phyloP scores from a whole-genome alignment of 768 basidiomycete genomes.

The Trametes gibbosa region DNA sequence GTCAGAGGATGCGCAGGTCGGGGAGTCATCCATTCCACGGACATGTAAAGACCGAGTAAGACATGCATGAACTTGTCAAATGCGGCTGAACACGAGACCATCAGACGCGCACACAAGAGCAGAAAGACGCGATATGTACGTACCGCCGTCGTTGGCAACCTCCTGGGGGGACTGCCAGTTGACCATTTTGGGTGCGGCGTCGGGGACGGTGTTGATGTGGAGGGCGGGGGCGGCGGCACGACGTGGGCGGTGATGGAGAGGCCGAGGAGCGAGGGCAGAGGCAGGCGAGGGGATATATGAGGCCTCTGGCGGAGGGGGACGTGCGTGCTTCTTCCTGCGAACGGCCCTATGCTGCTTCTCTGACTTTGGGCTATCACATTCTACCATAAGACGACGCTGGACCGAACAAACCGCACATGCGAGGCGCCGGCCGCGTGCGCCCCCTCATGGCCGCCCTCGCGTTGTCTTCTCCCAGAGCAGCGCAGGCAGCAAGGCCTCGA shows the following conservation, averaged over 20 bases:
- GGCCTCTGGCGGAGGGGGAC: not conserved
- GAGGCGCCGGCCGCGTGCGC: not conserved
- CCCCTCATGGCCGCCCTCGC: not conserved
- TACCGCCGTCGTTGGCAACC: conserved; percentile 37
- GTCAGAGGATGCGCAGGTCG: not conserved
- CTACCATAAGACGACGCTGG: conserved; percentile 1
- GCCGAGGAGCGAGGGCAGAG: not conserved
- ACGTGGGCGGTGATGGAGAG: conserved; percentile 12
- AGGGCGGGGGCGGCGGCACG: conserved; percentile 1
- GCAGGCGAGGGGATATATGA: conserved; percentile 10
- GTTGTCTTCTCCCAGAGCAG: not conserved
- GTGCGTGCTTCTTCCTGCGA: conserved; percentile 2
- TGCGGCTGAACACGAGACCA: conserved; percentile 28
- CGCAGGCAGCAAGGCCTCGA: not conserved
- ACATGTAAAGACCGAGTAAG: conserved; percentile 47
- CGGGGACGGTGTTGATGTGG: not conserved
- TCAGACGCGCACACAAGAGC: not conserved
- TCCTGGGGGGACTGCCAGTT: conserved; percentile 40
- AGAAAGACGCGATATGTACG: conserved; percentile 11
- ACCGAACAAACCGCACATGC: conserved; percentile 1
- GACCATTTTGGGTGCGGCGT: conserved; percentile 32
- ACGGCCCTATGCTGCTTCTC: not conserved
- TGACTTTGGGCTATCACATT: conserved; percentile 7
- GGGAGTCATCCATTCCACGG: conserved; percentile 17
- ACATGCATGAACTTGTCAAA: conserved; percentile 42